phyloP scores from a whole-genome alignment of 768 basidiomycete species.

The Obba rivulosa region DNA sequence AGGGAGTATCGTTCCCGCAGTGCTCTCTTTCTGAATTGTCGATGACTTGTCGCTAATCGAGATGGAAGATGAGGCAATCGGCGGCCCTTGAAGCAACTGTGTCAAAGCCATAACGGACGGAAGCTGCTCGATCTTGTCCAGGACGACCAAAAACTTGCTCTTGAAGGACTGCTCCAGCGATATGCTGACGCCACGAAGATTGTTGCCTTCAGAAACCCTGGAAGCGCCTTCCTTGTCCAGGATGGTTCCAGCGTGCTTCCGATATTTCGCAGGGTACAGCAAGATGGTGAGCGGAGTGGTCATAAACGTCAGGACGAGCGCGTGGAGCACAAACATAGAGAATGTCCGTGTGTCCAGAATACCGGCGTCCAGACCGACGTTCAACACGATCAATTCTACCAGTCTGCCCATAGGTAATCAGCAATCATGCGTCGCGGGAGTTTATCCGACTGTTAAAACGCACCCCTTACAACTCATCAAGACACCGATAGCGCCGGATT shows the following conservation, averaged over 20 bases:
- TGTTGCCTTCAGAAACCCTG: conserved; percentile 1
- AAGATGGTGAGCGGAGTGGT: conserved; percentile 78
- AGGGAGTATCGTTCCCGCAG: not conserved
- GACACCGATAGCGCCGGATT: conserved; percentile 76
- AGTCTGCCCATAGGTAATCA: conserved; percentile 30
- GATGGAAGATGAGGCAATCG: conserved; percentile 5
- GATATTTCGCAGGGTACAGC: conserved; percentile 68
- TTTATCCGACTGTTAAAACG: conserved; percentile 12
- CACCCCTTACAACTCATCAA: conserved; percentile 91
- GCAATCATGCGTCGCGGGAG: not conserved
- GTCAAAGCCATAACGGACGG: conserved; percentile 79
- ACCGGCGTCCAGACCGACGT: conserved; percentile 70
- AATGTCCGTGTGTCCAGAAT: conserved; percentile 65
- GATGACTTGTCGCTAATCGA: conserved; percentile 27
- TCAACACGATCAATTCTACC: conserved; percentile 89
- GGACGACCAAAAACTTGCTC: conserved; percentile 63
- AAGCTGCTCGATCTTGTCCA: conserved; percentile 78
- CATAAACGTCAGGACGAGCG: conserved; percentile 72
- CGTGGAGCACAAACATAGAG: conserved; percentile 86
- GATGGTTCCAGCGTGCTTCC: conserved; percentile 28
- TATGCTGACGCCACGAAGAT: conserved; percentile 4
- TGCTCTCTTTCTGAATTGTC: not conserved
- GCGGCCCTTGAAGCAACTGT: conserved; percentile 54
- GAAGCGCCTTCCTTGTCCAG: conserved; percentile 6
- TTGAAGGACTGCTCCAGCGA: conserved; percentile 28